Evolutionary conservation across 1,284 basidiomycete genomes (phyloP).

Genomic region (Flammula alnicola): DNA sequence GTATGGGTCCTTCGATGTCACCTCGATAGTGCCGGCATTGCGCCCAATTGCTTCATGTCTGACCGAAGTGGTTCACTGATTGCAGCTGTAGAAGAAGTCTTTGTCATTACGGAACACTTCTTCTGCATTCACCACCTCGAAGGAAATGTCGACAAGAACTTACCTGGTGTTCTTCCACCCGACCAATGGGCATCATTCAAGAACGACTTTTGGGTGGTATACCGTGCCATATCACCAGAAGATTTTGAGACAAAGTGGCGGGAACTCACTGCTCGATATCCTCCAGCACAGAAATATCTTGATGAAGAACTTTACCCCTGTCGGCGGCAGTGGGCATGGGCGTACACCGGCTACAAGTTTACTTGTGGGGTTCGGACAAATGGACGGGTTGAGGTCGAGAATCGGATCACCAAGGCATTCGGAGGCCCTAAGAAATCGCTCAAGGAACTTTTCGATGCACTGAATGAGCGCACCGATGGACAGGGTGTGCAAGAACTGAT

Average conservation of each 20-base stretch:
- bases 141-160: slow-evolving; percentile 27
- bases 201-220: slow-evolving; percentile 30
- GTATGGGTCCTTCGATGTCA: slow-evolving; percentile 33
- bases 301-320: slow-evolving; percentile 29
- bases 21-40: slow-evolving; percentile 16
- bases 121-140: slow-evolving; percentile 34
- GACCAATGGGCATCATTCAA: slow-evolving; percentile 25
- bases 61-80: slow-evolving; percentile 28
- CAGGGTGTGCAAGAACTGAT: slow-evolving; percentile 25
- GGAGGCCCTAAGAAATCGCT: slow-evolving; percentile 28
- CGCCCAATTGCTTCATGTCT: slow-evolving; percentile 21
- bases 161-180: slow-evolving; percentile 17
- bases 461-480: slow-evolving; percentile 27
- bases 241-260: slow-evolving; percentile 29
- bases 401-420: slow-evolving; percentile 28
- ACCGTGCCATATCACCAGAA: slow-evolving; percentile 33
- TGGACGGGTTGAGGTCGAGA: slow-evolving; percentile 32
- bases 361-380: slow-evolving; percentile 34
- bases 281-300: slow-evolving; percentile 29
- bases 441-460: slow-evolving; percentile 24
- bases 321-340: slow-evolving; percentile 35
- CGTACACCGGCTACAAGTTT: slow-evolving; percentile 28
- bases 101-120: slow-evolving; percentile 26
- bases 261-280: slow-evolving; percentile 19
- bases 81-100: slow-evolving; percentile 1